phyloP scores from a whole-genome alignment of 2,329 filamentous ascomycete species.

The Diplodia seriata region DNA sequence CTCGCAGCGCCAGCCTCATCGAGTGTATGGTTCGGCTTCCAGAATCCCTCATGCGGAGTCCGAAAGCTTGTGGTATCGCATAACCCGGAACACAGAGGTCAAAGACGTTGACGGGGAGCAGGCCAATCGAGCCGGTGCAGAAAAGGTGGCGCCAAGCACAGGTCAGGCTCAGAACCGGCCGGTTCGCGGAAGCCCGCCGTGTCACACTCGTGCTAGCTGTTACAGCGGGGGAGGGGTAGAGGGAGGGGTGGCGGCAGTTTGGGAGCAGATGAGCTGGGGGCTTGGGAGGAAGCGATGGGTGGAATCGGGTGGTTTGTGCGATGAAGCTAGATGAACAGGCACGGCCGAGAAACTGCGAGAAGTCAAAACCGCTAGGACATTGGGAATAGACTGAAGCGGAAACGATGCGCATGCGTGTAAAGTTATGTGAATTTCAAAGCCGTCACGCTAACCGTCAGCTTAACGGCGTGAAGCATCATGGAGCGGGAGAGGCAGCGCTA shows the following conservation, averaged over 20 bases:
- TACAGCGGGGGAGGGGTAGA: constrained; percentile 27
- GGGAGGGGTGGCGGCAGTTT: constrained; percentile 19
- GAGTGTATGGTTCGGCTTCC: background rate
- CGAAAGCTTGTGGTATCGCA: background rate
- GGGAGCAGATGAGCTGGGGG: constrained; percentile 24
- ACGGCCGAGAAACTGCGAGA: background rate
- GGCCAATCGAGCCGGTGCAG: constrained; percentile 11
- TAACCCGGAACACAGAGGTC: constrained; percentile 5
- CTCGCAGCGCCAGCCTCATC: background rate
- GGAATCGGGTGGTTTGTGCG: constrained; percentile 23
- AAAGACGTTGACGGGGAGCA: constrained; percentile 3
- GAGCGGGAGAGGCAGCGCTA: constrained; percentile 12
- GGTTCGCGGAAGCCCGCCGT: constrained; percentile 19
- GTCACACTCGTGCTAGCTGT: constrained; percentile 18
- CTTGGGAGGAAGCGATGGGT: constrained; percentile 18
- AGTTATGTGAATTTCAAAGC: constrained; percentile 19
- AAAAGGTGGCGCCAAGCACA: constrained; percentile 13
- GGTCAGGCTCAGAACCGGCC: constrained; percentile 6
- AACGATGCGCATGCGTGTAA: constrained; percentile 17
- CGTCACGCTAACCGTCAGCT: constrained; percentile 23
- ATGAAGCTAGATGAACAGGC: constrained; percentile 20
- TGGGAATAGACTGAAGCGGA: constrained; percentile 7
- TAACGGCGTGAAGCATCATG: constrained; percentile 16
- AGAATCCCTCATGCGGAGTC: constrained; percentile 4
- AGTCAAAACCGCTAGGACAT: constrained; percentile 16